Conservation (phyloP, 2,329 filamentous ascomycete species). For the Ophioceras dolichostomum region DNA sequence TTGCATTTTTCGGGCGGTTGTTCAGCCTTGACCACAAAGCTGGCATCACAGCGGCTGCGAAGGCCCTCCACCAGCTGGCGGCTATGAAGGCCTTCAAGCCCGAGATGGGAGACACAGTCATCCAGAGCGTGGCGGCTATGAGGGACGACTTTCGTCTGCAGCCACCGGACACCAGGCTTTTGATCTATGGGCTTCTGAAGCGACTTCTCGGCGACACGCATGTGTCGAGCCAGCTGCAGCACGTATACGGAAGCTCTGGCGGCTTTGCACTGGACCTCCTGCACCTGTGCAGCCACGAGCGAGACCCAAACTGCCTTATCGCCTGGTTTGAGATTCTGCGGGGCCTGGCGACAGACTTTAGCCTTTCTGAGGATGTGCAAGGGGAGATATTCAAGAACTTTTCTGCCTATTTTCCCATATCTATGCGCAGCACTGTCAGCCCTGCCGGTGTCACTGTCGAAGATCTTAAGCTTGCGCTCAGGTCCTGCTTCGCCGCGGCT, state of each 20-base stretch:
- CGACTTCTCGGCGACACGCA: conserved; percentile 28
- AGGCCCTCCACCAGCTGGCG: conserved; percentile 35
- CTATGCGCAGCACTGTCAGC: conserved; percentile 36
- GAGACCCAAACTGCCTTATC: conserved; percentile 44
- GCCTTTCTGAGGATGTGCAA: conserved; percentile 31
- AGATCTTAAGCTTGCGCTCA: conserved; percentile 39
- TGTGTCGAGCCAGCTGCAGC: conserved; percentile 29
- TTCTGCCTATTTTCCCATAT: conserved; percentile 50
- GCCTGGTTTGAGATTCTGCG: conserved; percentile 41
- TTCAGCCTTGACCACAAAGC: conserved; percentile 47
- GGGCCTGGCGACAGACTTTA: conserved; percentile 1
- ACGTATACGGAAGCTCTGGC: conserved; percentile 27
- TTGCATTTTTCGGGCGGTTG: conserved; percentile 45
- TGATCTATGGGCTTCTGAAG: conserved; percentile 36
- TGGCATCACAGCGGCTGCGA: conserved; percentile 41
- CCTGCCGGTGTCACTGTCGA: conserved; percentile 40
- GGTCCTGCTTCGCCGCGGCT: conserved; percentile 40
- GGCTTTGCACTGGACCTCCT: conserved; percentile 37
- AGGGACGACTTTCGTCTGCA: conserved; percentile 46
- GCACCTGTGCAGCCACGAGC: conserved; percentile 38
- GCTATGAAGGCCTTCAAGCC: conserved; percentile 39
- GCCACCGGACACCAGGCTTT: conserved; percentile 34
- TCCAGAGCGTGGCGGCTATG: conserved; percentile 34
- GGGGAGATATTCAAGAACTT: conserved; percentile 41
- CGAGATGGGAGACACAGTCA: conserved; percentile 32